phyloP scores from a whole-genome alignment of 768 basidiomycete species.

The Macrolepiota dolichaula region DNA sequence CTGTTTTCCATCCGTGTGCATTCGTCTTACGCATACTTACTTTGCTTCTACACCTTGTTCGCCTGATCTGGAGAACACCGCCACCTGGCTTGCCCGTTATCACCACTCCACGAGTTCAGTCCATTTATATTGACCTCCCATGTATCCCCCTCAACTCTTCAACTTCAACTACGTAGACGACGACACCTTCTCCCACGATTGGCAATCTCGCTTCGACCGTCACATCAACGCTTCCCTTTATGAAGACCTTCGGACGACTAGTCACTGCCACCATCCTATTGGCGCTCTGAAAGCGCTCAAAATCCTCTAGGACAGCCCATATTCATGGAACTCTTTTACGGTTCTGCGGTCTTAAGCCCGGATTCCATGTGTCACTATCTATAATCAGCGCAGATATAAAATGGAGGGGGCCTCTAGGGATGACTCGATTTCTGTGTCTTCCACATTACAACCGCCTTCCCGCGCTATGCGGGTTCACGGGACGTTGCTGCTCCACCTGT shows the following conservation, averaged over 20 bases:
- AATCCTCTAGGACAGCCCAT: neutral
- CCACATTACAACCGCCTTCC: constrained; percentile 7
- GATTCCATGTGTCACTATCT: neutral
- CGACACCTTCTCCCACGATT: neutral
- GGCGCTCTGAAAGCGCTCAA: neutral
- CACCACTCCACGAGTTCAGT: neutral
- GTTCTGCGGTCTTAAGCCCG: neutral
- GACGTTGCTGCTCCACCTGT: neutral
- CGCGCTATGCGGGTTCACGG: constrained; percentile 2
- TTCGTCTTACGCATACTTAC: neutral
- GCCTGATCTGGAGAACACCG: neutral
- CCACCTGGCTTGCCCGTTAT: neutral
- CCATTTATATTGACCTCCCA: neutral
- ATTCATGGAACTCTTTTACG: neutral
- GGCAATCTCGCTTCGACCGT: neutral
- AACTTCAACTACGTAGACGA: neutral
- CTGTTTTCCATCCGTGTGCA: neutral
- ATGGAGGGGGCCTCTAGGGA: neutral
- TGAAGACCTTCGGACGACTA: neutral
- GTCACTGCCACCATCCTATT: neutral
- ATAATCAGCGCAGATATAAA: neutral
- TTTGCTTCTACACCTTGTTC: neutral
- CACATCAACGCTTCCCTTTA: too few species aligned
- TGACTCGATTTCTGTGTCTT: neutral
- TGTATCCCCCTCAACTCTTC: neutral